phyloP scores from a whole-genome alignment of 1,284 basidiomycete genomes.

The Lignosus rhinocerotis region DNA sequence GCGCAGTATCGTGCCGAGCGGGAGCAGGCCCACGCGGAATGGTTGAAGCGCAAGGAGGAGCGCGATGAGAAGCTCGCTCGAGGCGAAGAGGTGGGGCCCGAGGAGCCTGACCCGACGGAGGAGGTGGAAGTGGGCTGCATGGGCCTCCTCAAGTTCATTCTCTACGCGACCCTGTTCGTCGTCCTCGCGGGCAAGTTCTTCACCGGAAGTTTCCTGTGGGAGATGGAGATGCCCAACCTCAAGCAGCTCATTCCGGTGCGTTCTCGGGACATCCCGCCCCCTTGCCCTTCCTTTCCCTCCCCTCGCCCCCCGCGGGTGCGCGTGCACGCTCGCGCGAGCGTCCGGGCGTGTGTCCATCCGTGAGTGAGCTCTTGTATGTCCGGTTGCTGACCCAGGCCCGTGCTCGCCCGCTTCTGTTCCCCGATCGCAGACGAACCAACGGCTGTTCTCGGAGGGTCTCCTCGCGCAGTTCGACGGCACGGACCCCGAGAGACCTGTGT shows the following conservation, averaged over 20 bases:
- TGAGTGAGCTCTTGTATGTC: not conserved
- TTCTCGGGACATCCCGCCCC: constrained; percentile 6
- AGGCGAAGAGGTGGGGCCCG: constrained; percentile 71
- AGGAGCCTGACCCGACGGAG: constrained; percentile 70
- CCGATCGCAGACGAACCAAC: constrained; percentile 48
- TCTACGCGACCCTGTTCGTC: constrained; percentile 54
- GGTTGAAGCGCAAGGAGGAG: constrained; percentile 68
- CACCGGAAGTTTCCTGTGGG: constrained; percentile 80
- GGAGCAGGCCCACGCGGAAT: constrained; percentile 61
- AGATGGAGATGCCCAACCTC: constrained; percentile 48
- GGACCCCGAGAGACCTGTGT: constrained; percentile 71
- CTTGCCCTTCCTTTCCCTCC: not conserved
- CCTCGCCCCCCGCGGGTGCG: not conserved
- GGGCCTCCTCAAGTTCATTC: constrained; percentile 68
- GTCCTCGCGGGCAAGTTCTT: constrained; percentile 75
- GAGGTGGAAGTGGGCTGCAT: constrained; percentile 63
- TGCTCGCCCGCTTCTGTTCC: not conserved
- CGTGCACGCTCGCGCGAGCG: not conserved
- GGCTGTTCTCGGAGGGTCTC: constrained; percentile 71
- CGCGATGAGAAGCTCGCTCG: constrained; percentile 71
- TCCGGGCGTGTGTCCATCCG: not conserved
- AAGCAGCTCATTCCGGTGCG: constrained; percentile 30
- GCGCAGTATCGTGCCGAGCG: constrained; percentile 66
- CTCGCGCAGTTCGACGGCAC: constrained; percentile 79
- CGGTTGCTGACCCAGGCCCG: not conserved